Base-by-base conservation (phyloP, 2,329 filamentous ascomycete species). In the Penicillium sp. region DNA sequence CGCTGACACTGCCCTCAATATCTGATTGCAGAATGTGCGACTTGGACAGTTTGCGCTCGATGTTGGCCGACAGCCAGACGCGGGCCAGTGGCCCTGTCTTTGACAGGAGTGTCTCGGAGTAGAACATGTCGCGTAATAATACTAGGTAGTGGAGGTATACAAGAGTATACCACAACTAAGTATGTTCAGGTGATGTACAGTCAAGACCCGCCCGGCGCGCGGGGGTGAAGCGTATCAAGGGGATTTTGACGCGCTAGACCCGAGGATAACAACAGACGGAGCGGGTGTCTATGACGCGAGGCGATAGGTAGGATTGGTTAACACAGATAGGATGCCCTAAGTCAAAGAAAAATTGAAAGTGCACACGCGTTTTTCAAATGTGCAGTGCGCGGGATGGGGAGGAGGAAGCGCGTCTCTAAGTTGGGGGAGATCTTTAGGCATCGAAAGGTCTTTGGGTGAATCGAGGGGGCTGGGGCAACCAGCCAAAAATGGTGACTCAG, bases 21-120 rank as follows among this genome's bases (percentile, higher is more conserved):
- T 96, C 95, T 55, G 92, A 93, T 72, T 96, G 91, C 61, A 99
- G 75, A 64, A 97, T 94, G 69, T 97, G 92, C 60, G 91, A 92
- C 79, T 99, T 99, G 65, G 92, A 96, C 56, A 99, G 87, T 80
- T 97, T 99, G 81, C 93, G 92, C 84, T 97, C 94, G 62, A 97
- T 83, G 77, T 97, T 99, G 79, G 94, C 92, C 28, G 94, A 96
- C 58, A 97, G 85, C 94, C 94, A 99, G 79, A 97, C 92, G 71
- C 92, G 91, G 77, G 94, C 94, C 81, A 99, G 79, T 70, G 94
- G 93, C 81, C 94, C 94, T 67, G 91, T 96, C 87, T 96, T 96
- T 74, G 92, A 92, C 67, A 99, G 85, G 55, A 99, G 85, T 51
- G 91, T 92, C 81, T 96, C 92, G 50, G 94, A 96, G 76, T 97